These are phyloP conservation scores for Ogataea thermomethanolica DNA, from an alignment of 805 yeast genomes.

Conservation along the genomic window DNA sequence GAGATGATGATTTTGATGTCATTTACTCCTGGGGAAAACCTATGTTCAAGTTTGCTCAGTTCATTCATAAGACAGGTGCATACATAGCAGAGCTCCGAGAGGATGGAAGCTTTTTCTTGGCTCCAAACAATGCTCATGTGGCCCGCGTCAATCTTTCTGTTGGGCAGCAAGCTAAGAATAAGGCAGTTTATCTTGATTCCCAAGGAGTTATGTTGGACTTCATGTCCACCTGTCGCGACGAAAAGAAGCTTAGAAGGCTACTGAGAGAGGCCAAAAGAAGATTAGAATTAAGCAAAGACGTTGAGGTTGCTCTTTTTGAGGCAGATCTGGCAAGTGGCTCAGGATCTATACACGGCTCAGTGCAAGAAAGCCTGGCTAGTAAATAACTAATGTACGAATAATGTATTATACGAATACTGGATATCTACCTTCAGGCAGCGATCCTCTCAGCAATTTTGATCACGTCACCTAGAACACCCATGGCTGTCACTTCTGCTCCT, in stretches of 20 bases:
- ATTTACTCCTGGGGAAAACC: conserved; percentile 92
- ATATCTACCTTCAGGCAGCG: conserved; percentile 28
- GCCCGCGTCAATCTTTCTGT: conserved; percentile 59
- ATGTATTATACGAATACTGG: neutral
- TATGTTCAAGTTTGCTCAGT: conserved; percentile 77
- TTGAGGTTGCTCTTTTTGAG: conserved; percentile 27
- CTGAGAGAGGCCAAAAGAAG: conserved; percentile 57
- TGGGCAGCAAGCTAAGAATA: conserved; percentile 25
- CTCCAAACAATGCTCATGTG: conserved; percentile 83
- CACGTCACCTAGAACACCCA: conserved; percentile 91
- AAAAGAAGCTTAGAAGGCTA: conserved; percentile 43
- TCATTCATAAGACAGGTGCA: conserved; percentile 84
- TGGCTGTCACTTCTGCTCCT: conserved; percentile 66
- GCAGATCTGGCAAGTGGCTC: neutral
- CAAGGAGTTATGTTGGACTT: conserved; percentile 72
- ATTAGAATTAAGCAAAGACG: conserved; percentile 38
- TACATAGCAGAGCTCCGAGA: conserved; percentile 84
- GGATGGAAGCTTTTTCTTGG: conserved; percentile 73
- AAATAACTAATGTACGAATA: neutral
- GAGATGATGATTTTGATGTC: conserved; percentile 54
- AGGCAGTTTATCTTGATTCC: conserved; percentile 50
- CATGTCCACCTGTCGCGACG: conserved; percentile 56
- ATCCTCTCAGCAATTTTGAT: conserved; percentile 89
- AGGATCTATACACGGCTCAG: neutral
- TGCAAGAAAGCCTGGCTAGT: conserved; percentile 1